Percentiles rank a stretch among this genome's conserved stretches.
phyloP scores from a whole-genome alignment of 129 eudicot species.

The Smallanthus sonchifolius region DNA sequence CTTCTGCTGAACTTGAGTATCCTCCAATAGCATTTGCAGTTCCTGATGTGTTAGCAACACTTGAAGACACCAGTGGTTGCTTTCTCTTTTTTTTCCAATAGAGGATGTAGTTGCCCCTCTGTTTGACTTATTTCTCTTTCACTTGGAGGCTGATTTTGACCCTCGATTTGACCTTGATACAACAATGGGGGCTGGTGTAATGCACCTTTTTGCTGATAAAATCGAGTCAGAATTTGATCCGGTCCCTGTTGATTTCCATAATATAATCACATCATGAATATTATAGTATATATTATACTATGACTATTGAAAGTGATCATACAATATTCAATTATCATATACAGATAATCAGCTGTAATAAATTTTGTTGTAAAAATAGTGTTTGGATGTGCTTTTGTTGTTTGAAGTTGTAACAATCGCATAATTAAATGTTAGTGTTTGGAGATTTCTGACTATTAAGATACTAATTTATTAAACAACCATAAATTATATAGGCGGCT shows the following conservation, averaged over 20 bases:
- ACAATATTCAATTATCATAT: neutral
- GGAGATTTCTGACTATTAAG: neutral
- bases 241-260: slow-evolving; percentile 30
- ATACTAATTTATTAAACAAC: no score
- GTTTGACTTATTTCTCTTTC: slow-evolving; percentile 29
- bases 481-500: neutral
- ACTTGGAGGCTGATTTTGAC: slow-evolving; percentile 31
- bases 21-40: slow-evolving; percentile 33
- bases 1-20: slow-evolving; percentile 52
- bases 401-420: neutral
- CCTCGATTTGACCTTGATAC: slow-evolving; percentile 37
- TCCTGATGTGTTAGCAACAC: slow-evolving; percentile 39
- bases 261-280: slow-evolving; percentile 13
- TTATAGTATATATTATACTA: neutral
- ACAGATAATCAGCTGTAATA: neutral
- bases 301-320: neutral
- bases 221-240: slow-evolving; percentile 41
- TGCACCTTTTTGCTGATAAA: slow-evolving; percentile 41
- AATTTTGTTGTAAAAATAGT: neutral
- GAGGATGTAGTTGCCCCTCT: slow-evolving; percentile 23
- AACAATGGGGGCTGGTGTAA: slow-evolving; percentile 35
- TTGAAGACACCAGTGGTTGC: slow-evolving; percentile 31
- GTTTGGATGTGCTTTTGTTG: neutral
- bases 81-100: slow-evolving; percentile 39
- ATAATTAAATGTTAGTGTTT: neutral